Evolutionary conservation across 1,284 basidiomycete species (phyloP).

Genomic region (Cystobasidium slooffiae): DNA sequence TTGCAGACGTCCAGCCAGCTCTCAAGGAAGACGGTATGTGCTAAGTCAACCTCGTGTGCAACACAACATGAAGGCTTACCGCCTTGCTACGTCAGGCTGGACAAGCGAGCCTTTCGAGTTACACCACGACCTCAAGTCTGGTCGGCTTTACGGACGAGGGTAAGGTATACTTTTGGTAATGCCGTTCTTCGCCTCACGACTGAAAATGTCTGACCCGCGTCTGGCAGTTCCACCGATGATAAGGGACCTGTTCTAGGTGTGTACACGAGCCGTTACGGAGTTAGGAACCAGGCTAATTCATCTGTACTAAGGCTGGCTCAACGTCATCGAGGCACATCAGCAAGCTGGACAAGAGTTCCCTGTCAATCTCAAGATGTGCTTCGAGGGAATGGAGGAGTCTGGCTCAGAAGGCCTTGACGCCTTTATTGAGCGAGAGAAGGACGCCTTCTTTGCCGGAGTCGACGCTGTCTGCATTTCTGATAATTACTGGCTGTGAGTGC

Average conservation of each 20-base stretch:
- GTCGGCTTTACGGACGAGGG: slow-evolving; percentile 76
- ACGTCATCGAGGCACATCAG: slow-evolving; percentile 86
- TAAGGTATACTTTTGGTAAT: neutral
- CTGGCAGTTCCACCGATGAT: slow-evolving; percentile 79
- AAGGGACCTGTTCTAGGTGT: slow-evolving; percentile 69
- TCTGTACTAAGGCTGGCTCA: slow-evolving; percentile 77
- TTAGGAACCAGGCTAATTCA: slow-evolving; percentile 47
- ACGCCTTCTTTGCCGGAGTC: slow-evolving; percentile 83
- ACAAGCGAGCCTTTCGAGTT: slow-evolving; percentile 86
- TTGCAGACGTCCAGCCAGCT: slow-evolving; percentile 61
- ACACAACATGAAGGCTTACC: neutral
- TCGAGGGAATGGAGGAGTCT: slow-evolving; percentile 97
- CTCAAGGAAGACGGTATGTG: slow-evolving; percentile 23
- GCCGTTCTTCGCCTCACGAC: neutral
- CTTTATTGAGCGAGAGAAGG: slow-evolving; percentile 79
- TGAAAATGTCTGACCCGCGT: neutral
- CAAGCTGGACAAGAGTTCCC: slow-evolving; percentile 76
- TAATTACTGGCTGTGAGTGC: slow-evolving; percentile 48
- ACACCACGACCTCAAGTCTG: slow-evolving; percentile 68
- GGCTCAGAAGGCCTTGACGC: slow-evolving; percentile 93
- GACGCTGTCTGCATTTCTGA: slow-evolving; percentile 88
- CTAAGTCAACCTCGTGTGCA: too few species aligned
- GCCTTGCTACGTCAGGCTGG: slow-evolving; percentile 66
- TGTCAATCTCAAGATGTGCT: slow-evolving; percentile 92
- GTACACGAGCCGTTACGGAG: neutral